Evolutionary conservation across 257 asterid species (phyloP).

Genomic region (Solanum bukasovii): DNA sequence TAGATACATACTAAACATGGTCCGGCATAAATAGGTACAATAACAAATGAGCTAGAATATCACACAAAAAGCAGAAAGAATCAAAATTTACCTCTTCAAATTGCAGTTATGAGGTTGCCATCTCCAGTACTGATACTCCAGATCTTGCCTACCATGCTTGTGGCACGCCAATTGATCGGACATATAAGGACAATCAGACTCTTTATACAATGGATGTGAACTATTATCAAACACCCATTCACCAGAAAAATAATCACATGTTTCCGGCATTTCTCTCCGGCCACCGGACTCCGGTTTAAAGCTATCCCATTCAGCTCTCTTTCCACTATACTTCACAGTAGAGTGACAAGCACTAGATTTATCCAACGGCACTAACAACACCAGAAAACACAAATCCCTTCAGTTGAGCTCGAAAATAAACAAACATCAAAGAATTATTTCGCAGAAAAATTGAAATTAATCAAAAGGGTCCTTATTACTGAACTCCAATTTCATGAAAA

Average conservation of each 20-base stretch:
- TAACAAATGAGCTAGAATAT: not conserved
- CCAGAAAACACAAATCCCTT: not conserved
- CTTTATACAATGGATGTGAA: constrained; percentile 63
- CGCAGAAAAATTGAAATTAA: not conserved
- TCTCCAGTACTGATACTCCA: constrained; percentile 61
- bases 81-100: constrained; percentile 26
- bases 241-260: constrained; percentile 73
- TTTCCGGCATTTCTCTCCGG: constrained; percentile 11
- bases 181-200: constrained; percentile 75
- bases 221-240: constrained; percentile 67
- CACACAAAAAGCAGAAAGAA: not conserved
- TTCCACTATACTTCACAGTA: constrained; percentile 62
- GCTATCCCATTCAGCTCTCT: constrained; percentile 34
- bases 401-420: not conserved
- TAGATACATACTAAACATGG: not conserved
- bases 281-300: constrained; percentile 13
- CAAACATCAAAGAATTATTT: not conserved
- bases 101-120: constrained; percentile 82
- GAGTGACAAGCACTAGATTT: constrained; percentile 46
- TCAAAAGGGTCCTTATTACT: not conserved
- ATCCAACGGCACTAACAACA: constrained; percentile 36
- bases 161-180: constrained; percentile 87
- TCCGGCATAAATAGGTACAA: not conserved
- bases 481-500: constrained; percentile 2
- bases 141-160: constrained; percentile 61